phyloP scores from a whole-genome alignment of 805 yeast genomes.

The Saturnispora gosingensis region DNA sequence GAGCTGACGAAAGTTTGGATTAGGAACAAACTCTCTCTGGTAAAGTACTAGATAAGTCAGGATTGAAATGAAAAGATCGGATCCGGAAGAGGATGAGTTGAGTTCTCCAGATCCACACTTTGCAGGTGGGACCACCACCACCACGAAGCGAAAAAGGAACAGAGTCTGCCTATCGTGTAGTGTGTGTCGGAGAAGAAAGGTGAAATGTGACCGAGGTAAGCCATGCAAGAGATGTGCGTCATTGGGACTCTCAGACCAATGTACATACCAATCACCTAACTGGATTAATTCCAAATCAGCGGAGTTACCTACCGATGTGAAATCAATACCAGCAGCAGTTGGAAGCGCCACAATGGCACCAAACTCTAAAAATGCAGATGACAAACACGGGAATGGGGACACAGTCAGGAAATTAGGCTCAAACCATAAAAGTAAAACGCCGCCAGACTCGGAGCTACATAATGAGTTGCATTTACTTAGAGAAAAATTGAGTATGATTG shows the following conservation, averaged over 20 bases:
- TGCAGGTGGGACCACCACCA: not conserved
- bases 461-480: not conserved
- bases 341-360: not conserved
- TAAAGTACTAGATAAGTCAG: not conserved
- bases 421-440: not conserved
- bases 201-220: slow-evolving; percentile 33
- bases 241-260: slow-evolving; percentile 24
- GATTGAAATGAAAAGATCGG: not conserved
- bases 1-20: not conserved
- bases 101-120: not conserved
- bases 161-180: slow-evolving; percentile 39
- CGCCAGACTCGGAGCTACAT: not conserved
- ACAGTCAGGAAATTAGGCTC: not conserved
- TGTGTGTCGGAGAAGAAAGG: slow-evolving; percentile 38
- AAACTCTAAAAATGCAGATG: not conserved
- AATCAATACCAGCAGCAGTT: not conserved
- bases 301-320: not conserved
- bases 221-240: slow-evolving; percentile 29
- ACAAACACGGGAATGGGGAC: not conserved
- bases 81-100: not conserved
- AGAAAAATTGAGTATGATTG: slow-evolving; percentile 4
- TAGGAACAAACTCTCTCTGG: not conserved
- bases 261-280: slow-evolving; percentile 24
- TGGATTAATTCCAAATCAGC: slow-evolving; percentile 18
- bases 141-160: slow-evolving; percentile 26